Base-by-base conservation (phyloP, 805 yeast species). In the Kluyveromyces dobzhanskii region DNA sequence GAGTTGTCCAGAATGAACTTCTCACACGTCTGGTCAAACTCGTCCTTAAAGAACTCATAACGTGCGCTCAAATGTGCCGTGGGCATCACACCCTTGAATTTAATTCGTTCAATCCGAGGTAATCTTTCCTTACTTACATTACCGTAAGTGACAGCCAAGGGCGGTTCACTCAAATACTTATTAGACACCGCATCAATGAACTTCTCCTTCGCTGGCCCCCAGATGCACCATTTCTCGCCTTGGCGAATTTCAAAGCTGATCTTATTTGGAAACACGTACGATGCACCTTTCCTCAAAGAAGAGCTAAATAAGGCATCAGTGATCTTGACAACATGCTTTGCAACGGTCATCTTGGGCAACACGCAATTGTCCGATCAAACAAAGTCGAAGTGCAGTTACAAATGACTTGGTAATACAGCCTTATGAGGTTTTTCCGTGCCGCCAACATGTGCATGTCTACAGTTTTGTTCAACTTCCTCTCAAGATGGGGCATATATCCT, bases 21-120 rank as follows among this genome's bases (percentile, higher is more conserved):
- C 16, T 67, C 69, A 13, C 87, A 74, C 10, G 81, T 76, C 46
- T 75, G 78, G 56, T 90, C 96, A 46, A 81, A 79, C 43, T 76
- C 86, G 45, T 90, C 97, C 44, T 88, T 81, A 56, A 75, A 85
- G 40, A 76, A 76, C 61, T 90, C 98, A 54, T 85, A 90, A 38
- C 98, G 62, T 1, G 97, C 95, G 37, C 94, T 79, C 26, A 90
- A 50, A 64, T 88, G 94, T 0, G 87, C 84, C 12, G 77, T 64
- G 4, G 71, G 71, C 16, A 64, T 45, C 1, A 52, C 70, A 21
- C 75, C 73, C 40, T 69, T 66, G 47, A 76, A 76, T 45, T 67
- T 67, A 5, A 76, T 56, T 30, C 43, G 48, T 34, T 56, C 58
- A 11, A 54, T 42, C 11, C 43, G 43, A 5, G 54, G 51, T 17